phyloP scores from a whole-genome alignment of 257 asterid species.

The Fraxinus excelsior region DNA sequence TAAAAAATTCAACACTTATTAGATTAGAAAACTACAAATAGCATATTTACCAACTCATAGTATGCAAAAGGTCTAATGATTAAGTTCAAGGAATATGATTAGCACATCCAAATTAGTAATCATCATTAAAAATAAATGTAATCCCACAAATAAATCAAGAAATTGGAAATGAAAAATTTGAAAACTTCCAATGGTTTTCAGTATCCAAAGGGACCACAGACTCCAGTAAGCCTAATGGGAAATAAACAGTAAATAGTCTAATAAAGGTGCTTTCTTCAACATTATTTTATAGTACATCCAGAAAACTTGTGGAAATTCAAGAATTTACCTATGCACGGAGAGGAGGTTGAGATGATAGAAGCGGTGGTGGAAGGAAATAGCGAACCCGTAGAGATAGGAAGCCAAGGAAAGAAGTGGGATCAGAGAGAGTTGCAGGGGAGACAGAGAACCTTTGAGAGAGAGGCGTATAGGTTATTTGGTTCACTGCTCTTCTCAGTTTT shows the following conservation, averaged over 20 bases:
- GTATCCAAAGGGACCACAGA: no score
- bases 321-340: slow-evolving; percentile 47
- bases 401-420: slow-evolving; percentile 69
- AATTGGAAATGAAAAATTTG: background rate
- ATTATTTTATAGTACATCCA: background rate
- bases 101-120: background rate
- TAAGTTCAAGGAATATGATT: slow-evolving; percentile 3
- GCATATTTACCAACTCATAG: background rate
- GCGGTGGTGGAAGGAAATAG: slow-evolving; percentile 60
- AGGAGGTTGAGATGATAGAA: slow-evolving; percentile 53
- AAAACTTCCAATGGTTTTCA: background rate
- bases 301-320: background rate
- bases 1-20: background rate
- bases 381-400: slow-evolving; percentile 59
- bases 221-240: background rate
- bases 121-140: background rate
- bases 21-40: background rate
- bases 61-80: slow-evolving; percentile 4
- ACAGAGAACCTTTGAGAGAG: slow-evolving; percentile 45
- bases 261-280: background rate
- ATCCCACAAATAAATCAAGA: background rate
- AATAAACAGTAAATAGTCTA: background rate
- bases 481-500: slow-evolving; percentile 55
- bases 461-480: slow-evolving; percentile 65
- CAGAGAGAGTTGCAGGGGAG: slow-evolving; percentile 60